Conservation (phyloP, 805 yeast genomes). For the Wickerhamiella occidentalis region DNA sequence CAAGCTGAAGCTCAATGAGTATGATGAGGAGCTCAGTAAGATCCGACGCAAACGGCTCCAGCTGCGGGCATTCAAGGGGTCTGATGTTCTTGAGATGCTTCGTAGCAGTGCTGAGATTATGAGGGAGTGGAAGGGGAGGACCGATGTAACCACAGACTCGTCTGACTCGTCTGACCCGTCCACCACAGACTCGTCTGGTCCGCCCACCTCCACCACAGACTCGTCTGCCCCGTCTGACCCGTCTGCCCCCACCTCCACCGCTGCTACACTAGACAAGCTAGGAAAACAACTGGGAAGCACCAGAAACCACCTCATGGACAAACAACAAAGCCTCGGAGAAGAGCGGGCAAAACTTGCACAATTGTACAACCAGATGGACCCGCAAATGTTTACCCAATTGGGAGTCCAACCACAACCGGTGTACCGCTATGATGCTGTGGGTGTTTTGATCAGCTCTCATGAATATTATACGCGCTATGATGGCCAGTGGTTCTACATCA, state of each 20-base stretch:
- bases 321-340: not conserved
- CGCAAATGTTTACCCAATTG: not conserved
- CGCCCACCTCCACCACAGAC: too few species aligned
- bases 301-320: conserved; percentile 7
- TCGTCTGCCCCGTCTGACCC: too few species aligned
- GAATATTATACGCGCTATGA: conserved; percentile 7
- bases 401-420: not conserved
- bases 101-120: not conserved
- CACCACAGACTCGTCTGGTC: too few species aligned
- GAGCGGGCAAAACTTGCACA: not conserved
- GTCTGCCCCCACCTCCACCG: too few species aligned
- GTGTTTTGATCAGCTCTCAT: not conserved
- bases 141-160: too few species aligned
- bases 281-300: not conserved
- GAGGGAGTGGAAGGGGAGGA: not conserved
- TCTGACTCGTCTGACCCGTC: too few species aligned
- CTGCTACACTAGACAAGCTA: not conserved
- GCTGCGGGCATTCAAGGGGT: conserved; percentile 7
- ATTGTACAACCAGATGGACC: not conserved
- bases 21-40: not conserved
- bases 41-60: conserved; percentile 4
- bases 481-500: conserved; percentile 6
- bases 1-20: not conserved
- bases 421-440: not conserved
- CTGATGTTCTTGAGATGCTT: conserved; percentile 7